Evolutionary conservation across 768 basidiomycete genomes (phyloP).

Genomic region (Panellus pusillus): DNA sequence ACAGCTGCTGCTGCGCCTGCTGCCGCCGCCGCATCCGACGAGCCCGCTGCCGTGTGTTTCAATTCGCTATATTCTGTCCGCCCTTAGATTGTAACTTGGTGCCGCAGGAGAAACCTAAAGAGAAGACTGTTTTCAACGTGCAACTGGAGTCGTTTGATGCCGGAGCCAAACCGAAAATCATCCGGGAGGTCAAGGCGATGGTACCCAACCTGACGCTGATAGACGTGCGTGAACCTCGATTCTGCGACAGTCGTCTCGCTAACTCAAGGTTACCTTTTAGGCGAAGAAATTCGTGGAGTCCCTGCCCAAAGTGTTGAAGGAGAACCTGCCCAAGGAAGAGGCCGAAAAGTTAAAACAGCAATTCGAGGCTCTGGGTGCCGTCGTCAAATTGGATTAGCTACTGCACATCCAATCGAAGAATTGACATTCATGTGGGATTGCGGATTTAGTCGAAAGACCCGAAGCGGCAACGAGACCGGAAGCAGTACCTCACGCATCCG

Average conservation of each 20-base stretch:
- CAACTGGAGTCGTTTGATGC: conserved; percentile 94
- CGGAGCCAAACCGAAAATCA: conserved; percentile 91
- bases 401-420: conserved; percentile 22
- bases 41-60: conserved; percentile 60
- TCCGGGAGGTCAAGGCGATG: conserved; percentile 94
- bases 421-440: conserved; percentile 17
- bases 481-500: no score
- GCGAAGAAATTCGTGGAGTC: conserved; percentile 99
- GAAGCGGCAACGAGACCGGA: no score
- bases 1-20: conserved; percentile 62
- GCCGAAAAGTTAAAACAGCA: conserved; percentile 93
- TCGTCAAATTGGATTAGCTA: conserved; percentile 75
- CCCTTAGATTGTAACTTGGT: background rate
- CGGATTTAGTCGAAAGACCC: background rate
- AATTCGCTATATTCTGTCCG: background rate
- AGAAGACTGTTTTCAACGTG: conserved; percentile 97
- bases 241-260: background rate
- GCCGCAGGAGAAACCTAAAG: conserved; percentile 88
- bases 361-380: conserved; percentile 88
- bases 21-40: conserved; percentile 57
- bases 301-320: conserved; percentile 88
- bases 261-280: conserved; percentile 42
- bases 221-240: conserved; percentile 63
- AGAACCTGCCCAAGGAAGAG: conserved; percentile 94
- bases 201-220: conserved; percentile 96